Evolutionary conservation across 2,329 filamentous ascomycete genomes (phyloP).

Genomic region (Achaetomium macrosporum): DNA sequence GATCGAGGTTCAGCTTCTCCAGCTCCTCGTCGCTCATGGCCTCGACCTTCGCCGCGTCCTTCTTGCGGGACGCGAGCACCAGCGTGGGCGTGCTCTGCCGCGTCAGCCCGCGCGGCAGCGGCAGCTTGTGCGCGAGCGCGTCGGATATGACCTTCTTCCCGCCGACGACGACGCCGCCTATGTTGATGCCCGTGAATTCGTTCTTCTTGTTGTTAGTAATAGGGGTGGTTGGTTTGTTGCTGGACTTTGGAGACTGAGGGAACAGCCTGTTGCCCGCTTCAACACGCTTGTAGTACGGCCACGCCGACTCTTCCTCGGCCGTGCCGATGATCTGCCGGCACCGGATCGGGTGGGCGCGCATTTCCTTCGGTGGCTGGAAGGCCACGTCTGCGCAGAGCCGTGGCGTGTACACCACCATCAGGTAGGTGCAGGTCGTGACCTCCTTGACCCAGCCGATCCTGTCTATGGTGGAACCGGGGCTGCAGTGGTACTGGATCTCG

Average conservation of each 20-base stretch:
- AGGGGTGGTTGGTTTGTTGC: conserved; percentile 15
- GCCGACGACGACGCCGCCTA: conserved; percentile 51
- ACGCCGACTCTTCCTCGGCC: conserved; percentile 43
- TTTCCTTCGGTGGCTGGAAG: conserved; percentile 75
- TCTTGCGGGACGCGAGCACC: conserved; percentile 51
- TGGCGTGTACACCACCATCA: conserved; percentile 89
- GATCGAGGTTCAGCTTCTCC: conserved; percentile 59
- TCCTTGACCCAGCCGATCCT: conserved; percentile 92
- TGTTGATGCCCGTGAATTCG: conserved; percentile 32
- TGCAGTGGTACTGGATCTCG: conserved; percentile 77
- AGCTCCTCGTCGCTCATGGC: conserved; percentile 61
- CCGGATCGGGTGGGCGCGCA: conserved; percentile 67
- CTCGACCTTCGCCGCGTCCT: conserved; percentile 45
- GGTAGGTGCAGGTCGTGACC: conserved; percentile 80
- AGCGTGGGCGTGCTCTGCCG: conserved; percentile 14
- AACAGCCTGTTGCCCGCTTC: conserved; percentile 35
- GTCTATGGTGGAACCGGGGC: conserved; percentile 64
- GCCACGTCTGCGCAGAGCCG: conserved; percentile 82
- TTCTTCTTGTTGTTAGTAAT: conserved; percentile 11
- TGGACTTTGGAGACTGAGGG: conserved; percentile 21
- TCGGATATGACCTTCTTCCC: conserved; percentile 46
- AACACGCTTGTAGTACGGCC: conserved; percentile 33
- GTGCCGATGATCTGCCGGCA: conserved; percentile 64
- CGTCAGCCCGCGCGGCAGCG: conserved; percentile 39
- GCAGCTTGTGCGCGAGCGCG: conserved; percentile 41